Evolutionary conservation across 2,329 filamentous ascomycete species (phyloP), one percentile per base, ranked within the genome.

Genomic region (Clarireedia hainanense): DNA sequence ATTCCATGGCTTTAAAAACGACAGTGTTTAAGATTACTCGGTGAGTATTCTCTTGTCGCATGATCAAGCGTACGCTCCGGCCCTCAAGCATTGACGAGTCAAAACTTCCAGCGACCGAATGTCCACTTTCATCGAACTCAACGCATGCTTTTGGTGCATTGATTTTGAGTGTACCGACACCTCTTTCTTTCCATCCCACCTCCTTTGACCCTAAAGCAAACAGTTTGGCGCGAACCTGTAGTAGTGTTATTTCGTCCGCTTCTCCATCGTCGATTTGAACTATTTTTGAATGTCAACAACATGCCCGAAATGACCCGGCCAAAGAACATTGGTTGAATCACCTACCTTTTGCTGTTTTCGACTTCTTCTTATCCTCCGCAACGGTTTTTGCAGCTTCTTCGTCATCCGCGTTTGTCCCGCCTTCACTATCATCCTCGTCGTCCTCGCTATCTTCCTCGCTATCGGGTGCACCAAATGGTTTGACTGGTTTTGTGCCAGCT

Each of bases 41-140:
- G 65, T 91, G 84, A 1, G 89, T 94, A 58, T 91, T 90, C 66
- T 96, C 91, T 63, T 95, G 90, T 17, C 92, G 86, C 84, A 96
- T 91, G 59, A 97, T 80, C 62, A 97, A 80, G 43, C 92, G 86
- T 24, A 86, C 79, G 56, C 81, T 58, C 61, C 63, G 75, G 1
- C 75, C 73, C 17, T 78, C 74, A 3, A 76, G 70, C 50, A 78
- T 76, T 5, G 80, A 82, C 17, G 75, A 75, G 62, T 84, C 79
- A 55, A 84, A 84, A 15, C 75, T 76, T 24, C 76, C 76, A 2
- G 78, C 72, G 50, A 80, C 71, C n/a, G 76, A 69, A 9, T 67
- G 65, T 4, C 76, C 77, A 17, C 72, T 72, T 12, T 82, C 76
- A 57, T 84, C 77, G 42, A 80, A 77, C 24, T 79, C 76, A 5